Evolutionary conservation across 805 yeast genomes (phyloP).

Genomic region (Candida xyloterini): DNA sequence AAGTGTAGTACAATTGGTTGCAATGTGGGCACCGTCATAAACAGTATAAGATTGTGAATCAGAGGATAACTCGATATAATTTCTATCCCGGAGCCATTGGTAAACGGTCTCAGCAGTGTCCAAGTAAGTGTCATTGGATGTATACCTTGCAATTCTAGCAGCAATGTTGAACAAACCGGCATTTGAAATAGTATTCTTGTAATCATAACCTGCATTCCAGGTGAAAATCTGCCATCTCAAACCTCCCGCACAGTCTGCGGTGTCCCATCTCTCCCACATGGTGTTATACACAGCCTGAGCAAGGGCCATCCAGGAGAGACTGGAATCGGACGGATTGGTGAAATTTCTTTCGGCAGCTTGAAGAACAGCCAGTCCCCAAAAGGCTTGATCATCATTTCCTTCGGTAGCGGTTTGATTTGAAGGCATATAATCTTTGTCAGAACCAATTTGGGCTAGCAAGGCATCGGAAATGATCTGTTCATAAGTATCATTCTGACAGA

Average conservation of each 20-base stretch:
- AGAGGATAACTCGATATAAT: conserved; percentile 26
- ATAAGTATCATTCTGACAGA: conserved; percentile 66
- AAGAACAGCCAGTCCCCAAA: conserved; percentile 88
- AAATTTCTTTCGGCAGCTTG: conserved; percentile 82
- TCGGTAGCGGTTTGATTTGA: conserved; percentile 78
- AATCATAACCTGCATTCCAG: conserved; percentile 85
- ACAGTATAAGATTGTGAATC: conserved; percentile 36
- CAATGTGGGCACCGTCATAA: conserved; percentile 58
- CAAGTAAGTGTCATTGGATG: conserved; percentile 67
- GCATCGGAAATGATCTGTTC: conserved; percentile 57
- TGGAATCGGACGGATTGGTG: conserved; percentile 56
- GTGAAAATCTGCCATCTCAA: conserved; percentile 89
- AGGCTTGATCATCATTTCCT: conserved; percentile 92
- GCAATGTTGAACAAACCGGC: conserved; percentile 79
- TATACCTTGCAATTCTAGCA: conserved; percentile 79
- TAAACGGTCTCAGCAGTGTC: conserved; percentile 71
- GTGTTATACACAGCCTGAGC: conserved; percentile 87
- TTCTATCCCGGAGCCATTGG: conserved; percentile 51
- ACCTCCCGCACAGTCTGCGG: conserved; percentile 64
- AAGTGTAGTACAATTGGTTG: conserved; percentile 44
- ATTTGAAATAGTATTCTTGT: conserved; percentile 85
- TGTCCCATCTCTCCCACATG: conserved; percentile 80
- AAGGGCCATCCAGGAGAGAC: conserved; percentile 59
- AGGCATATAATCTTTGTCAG: conserved; percentile 68
- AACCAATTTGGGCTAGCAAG: conserved; percentile 62